Evolutionary conservation across 179 eudicot species (phyloP), one percentile per base, ranked within the genome.

Genomic region (Gypsophila paniculata): DNA sequence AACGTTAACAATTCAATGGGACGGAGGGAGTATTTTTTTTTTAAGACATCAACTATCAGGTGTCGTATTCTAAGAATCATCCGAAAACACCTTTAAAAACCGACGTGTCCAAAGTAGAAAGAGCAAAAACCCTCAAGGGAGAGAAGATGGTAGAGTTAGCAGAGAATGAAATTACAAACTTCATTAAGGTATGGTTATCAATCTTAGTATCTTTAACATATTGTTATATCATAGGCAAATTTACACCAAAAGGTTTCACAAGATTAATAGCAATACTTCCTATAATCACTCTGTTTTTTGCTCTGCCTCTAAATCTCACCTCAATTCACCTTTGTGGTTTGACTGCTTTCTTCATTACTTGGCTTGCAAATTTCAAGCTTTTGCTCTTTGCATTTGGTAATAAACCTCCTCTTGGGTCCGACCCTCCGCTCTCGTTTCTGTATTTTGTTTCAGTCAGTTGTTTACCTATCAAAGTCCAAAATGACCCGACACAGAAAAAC

Each of bases 321-420:
- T 76, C 90, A 25, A 18, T 82, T 49, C 87, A 82, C 71, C 73
- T 86, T n/a, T 73, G 69, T 68, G 84, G 79, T 58, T 55, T 71
- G 34, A 78, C 90, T 18, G 10, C 79, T 44, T 86, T 86, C 79
- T 80, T 83, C 75, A 68, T 85, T 2, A 32, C 85, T 18, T 86
- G 93, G 90, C 86, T 88, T 22, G 85, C 85, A 3, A 86, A 81
- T 68, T 86, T 88, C 84, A 88, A 88, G 68, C 86, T 88, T 69
- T 71, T 86, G 65, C 82, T 83, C 49, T 79, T 85, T 48, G 84
- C 87, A 46, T 82, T 80, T 42, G 72, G 71, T 34, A 22, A 52
- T 34, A 22, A 52, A 5, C 90, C 87, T 62, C 92, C 90, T 6
- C 75, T 88, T 59, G 68, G 71, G 60, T 64, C 59, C 21, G 69